Evolutionary conservation across 2,329 filamentous ascomycete genomes (phyloP).

Genomic region (Elsinoe ampelina): DNA sequence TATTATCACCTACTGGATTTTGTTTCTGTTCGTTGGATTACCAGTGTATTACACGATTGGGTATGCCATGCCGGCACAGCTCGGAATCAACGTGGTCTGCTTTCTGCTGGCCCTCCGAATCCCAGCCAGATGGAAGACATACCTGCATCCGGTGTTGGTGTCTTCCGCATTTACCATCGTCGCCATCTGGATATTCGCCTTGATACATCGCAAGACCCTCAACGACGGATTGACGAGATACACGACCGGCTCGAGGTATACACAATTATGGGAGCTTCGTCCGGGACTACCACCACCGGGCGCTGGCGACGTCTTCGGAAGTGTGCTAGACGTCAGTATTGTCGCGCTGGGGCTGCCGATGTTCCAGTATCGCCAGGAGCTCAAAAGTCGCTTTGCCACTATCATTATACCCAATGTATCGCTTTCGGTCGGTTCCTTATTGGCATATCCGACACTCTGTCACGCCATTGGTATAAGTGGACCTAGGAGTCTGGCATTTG

Average conservation of each 20-base stretch:
- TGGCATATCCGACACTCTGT: slow-evolving; percentile 50
- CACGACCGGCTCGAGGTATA: slow-evolving; percentile 45
- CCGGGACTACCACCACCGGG: slow-evolving; percentile 34
- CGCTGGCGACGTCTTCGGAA: slow-evolving; percentile 48
- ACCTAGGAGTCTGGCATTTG: slow-evolving; percentile 45
- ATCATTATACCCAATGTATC: slow-evolving; percentile 47
- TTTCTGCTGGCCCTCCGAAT: slow-evolving; percentile 45
- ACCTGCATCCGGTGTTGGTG: slow-evolving; percentile 51
- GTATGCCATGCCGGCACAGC: slow-evolving; percentile 41
- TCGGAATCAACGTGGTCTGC: slow-evolving; percentile 42
- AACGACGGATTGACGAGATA: slow-evolving; percentile 38
- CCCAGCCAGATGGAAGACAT: slow-evolving; percentile 41
- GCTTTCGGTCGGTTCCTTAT: slow-evolving; percentile 45
- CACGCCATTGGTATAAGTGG: slow-evolving; percentile 46
- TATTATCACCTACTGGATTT: slow-evolving; percentile 33
- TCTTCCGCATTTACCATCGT: slow-evolving; percentile 47
- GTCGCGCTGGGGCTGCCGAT: slow-evolving; percentile 52
- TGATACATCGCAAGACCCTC: slow-evolving; percentile 36
- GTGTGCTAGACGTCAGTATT: slow-evolving; percentile 49
- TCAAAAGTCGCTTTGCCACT: slow-evolving; percentile 38
- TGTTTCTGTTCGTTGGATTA: slow-evolving; percentile 45
- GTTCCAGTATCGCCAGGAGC: slow-evolving; percentile 51
- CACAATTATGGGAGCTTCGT: slow-evolving; percentile 40
- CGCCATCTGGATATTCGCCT: slow-evolving; percentile 45
- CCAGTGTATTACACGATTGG: slow-evolving; percentile 46